phyloP scores from a whole-genome alignment of 495 filamentous ascomycete genomes.

The Penicillium cinerascens region DNA sequence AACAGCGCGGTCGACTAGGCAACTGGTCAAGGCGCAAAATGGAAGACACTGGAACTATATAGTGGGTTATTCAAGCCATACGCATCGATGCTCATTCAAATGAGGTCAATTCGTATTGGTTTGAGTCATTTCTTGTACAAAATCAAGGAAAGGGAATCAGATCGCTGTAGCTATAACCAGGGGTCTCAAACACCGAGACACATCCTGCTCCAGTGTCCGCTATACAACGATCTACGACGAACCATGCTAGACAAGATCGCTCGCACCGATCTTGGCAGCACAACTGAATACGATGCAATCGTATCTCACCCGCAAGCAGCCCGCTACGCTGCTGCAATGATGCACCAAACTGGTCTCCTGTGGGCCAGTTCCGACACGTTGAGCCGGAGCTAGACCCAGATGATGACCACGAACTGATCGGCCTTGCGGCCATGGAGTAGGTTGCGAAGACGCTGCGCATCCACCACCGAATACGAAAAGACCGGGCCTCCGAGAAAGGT shows the following conservation, averaged over 20 bases:
- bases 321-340: background rate
- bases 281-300: too few relatives aligned
- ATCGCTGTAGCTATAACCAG: background rate
- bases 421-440: background rate
- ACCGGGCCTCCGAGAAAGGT: too few relatives aligned
- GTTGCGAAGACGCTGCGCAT: background rate
- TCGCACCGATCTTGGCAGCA: too few relatives aligned
- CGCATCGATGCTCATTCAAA: background rate
- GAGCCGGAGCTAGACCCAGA: background rate
- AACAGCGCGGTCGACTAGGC: too few relatives aligned
- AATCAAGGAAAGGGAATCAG: background rate
- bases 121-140: background rate
- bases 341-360: background rate
- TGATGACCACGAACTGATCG: background rate
- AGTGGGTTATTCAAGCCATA: background rate
- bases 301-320: too few relatives aligned
- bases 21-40: too few relatives aligned
- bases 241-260: too few relatives aligned
- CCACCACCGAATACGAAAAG: too few relatives aligned
- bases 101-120: background rate
- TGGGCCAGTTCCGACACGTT: background rate
- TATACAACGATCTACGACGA: too few relatives aligned
- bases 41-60: too few relatives aligned
- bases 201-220: too few relatives aligned
- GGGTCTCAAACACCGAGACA: background rate